Percentiles rank a stretch among this genome's conserved stretches.
Conservation (phyloP, 1,284 basidiomycete species). For the Ganoderma lucidum region DNA sequence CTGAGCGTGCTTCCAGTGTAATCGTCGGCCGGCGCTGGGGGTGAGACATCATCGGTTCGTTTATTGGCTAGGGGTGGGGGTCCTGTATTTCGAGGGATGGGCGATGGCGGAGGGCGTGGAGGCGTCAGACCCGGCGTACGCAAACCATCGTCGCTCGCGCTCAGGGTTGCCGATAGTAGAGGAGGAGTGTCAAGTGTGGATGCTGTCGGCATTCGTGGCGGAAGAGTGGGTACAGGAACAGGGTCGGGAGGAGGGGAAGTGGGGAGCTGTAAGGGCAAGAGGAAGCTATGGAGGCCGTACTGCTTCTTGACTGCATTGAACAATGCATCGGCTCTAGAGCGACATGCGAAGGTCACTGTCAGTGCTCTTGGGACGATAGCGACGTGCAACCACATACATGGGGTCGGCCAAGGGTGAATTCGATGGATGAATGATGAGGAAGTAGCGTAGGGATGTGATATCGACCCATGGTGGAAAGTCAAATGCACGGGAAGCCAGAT, state of each 20-base stretch:
- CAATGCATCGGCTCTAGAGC: slow-evolving; percentile 69
- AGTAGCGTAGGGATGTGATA: slow-evolving; percentile 70
- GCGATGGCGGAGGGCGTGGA: slow-evolving; percentile 31
- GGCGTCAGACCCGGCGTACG: slow-evolving; percentile 24
- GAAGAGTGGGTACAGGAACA: slow-evolving; percentile 67
- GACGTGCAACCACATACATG: slow-evolving; percentile 64
- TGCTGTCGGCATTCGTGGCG: slow-evolving; percentile 71
- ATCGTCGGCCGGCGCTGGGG: slow-evolving; percentile 23
- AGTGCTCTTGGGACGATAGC: background rate
- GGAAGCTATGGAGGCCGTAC: slow-evolving; percentile 76
- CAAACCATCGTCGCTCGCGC: background rate
- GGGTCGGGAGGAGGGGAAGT: slow-evolving; percentile 62
- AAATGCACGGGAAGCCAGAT: slow-evolving; percentile 66
- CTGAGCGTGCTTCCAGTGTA: slow-evolving; percentile 29
- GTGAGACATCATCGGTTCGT: slow-evolving; percentile 14
- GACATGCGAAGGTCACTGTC: background rate
- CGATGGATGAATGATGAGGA: slow-evolving; percentile 76
- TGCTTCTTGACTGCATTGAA: slow-evolving; percentile 87
- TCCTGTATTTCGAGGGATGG: slow-evolving; percentile 33
- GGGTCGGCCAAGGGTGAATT: slow-evolving; percentile 76
- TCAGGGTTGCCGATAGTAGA: slow-evolving; percentile 21
- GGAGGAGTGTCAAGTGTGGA: slow-evolving; percentile 41
- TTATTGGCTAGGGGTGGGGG: slow-evolving; percentile 30
- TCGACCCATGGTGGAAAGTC: slow-evolving; percentile 85
- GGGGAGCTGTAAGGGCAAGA: slow-evolving; percentile 69